A percentile compares a stretch with the other conserved stretches of the same genome.
Evolutionary conservation across 1,284 basidiomycete species (phyloP).

Genomic region (Tremellales sp.): DNA sequence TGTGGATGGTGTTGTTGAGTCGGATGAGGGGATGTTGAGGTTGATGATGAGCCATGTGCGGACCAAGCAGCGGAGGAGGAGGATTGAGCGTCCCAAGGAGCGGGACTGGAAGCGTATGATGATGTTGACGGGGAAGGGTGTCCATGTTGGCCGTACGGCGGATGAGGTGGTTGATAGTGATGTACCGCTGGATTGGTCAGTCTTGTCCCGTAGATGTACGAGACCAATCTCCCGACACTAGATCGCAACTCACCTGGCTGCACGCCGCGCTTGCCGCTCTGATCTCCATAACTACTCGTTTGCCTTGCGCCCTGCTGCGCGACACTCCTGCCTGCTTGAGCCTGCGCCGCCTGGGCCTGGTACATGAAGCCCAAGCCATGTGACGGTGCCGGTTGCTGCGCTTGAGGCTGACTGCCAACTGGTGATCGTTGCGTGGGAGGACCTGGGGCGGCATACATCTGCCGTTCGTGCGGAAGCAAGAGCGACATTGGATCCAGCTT

Average conservation of each 20-base stretch:
- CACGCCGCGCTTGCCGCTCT: conserved; percentile 13
- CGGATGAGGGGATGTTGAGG: conserved; percentile 3
- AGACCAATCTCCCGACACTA: no score
- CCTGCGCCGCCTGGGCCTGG: not conserved
- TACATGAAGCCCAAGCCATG: not conserved
- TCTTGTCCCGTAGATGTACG: no score
- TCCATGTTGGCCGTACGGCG: conserved; percentile 27
- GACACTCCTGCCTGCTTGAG: conserved; percentile 1
- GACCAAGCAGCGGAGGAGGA: conserved; percentile 19
- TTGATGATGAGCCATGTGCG: conserved; percentile 6
- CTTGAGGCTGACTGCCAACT: not conserved
- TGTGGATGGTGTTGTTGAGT: not conserved
- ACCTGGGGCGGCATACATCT: conserved; percentile 10
- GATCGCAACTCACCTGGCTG: conserved; percentile 8
- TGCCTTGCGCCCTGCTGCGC: conserved; percentile 5
- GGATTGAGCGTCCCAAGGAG: conserved; percentile 25
- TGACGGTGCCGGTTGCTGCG: conserved; percentile 1
- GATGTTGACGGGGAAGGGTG: no score
- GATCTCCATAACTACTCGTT: conserved; percentile 20
- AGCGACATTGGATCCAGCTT: conserved; percentile 46
- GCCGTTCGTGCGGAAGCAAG: conserved; percentile 44
- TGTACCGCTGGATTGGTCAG: no score
- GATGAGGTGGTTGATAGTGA: conserved; percentile 3
- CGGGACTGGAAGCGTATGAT: conserved; percentile 37
- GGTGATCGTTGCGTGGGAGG: conserved; percentile 1